Base-by-base conservation (phyloP, 345 rosid genomes). In the Aquilaria yunnanensis region DNA sequence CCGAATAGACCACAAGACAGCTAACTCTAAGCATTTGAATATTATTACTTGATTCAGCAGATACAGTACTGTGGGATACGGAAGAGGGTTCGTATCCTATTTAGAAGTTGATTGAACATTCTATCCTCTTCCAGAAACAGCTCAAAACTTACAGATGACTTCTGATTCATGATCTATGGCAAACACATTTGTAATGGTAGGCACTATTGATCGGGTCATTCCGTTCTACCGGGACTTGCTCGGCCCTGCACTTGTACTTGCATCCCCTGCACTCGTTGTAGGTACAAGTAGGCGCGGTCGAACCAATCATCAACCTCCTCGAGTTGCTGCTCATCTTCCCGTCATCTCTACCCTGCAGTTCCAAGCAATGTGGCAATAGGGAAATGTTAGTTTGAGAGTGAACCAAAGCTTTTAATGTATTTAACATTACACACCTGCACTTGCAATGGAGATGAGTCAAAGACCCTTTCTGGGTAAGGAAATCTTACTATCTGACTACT, bases 261-360 rank as follows among this genome's bases (percentile, higher is more conserved):
- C 98, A 92, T 16, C 96, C 98, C 80, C 96, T 84, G 65, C 98
- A 92, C 67, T 89, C 98, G 53, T 92, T 92, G 57, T 81, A 92
- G 46, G 91, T 92, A 76, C 98, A 92, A 29, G 79, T 92, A 10
- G 96, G 98, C 23, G 91, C 88, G 4, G 96, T 89, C 16, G 98
- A 92, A 51, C 98, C 98, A 55, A 92, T 92, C 96, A 92, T 80
- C 49, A 79, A 57, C 66, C 96, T 87, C 78, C 81, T 85, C 47
- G 80, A 74, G 55, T 66, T 75, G 60, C 65, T 77, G 50, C 64
- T 67, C 64, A 48, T 65, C 60, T 49, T 59, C 10, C 43, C 72
- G 67, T 64, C 61, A 51, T 45, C 67, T 16, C 63, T 47, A 46
- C 58, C 81, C 85, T 74, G 61, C 32, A 16, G 62, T 57, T n/a